phyloP scores from a whole-genome alignment of 2,329 filamentous ascomycete genomes.

The Chrysoporthe cubensis region DNA sequence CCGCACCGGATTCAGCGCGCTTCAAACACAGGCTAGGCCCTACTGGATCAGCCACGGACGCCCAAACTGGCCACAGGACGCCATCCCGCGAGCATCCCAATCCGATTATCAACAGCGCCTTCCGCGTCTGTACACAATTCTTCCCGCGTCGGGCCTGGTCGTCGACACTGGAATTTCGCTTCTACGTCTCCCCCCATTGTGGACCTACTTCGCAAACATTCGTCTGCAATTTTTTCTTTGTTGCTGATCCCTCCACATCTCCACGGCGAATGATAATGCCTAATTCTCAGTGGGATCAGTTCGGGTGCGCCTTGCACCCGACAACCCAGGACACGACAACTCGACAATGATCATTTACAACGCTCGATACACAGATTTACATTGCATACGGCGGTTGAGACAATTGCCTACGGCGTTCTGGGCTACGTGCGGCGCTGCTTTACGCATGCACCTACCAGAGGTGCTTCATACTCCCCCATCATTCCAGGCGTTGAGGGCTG shows the following conservation, averaged over 20 bases:
- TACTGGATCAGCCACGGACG: neutral
- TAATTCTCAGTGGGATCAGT: constrained; percentile 23
- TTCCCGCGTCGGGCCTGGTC: constrained; percentile 12
- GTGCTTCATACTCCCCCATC: constrained; percentile 10
- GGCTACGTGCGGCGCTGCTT: constrained; percentile 15
- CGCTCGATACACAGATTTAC: constrained; percentile 17
- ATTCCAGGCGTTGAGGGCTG: constrained; percentile 14
- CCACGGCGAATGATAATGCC: constrained; percentile 28
- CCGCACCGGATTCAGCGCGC: neutral
- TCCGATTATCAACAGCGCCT: neutral
- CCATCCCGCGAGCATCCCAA: neutral
- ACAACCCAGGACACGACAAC: constrained; percentile 15
- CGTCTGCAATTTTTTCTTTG: neutral
- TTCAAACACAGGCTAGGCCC: neutral
- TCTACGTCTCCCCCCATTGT: constrained; percentile 3
- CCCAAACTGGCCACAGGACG: neutral
- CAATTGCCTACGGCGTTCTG: constrained; percentile 26
- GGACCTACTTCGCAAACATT: constrained; percentile 9
- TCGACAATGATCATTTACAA: constrained; percentile 24
- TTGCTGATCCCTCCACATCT: neutral
- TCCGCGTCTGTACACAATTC: neutral
- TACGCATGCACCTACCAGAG: constrained; percentile 10
- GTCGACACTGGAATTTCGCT: constrained; percentile 2
- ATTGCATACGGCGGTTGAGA: constrained; percentile 28
- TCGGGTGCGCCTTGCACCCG: neutral